Base-by-base conservation (phyloP, 306 rosid species). In the Fragaria ananassa region DNA sequence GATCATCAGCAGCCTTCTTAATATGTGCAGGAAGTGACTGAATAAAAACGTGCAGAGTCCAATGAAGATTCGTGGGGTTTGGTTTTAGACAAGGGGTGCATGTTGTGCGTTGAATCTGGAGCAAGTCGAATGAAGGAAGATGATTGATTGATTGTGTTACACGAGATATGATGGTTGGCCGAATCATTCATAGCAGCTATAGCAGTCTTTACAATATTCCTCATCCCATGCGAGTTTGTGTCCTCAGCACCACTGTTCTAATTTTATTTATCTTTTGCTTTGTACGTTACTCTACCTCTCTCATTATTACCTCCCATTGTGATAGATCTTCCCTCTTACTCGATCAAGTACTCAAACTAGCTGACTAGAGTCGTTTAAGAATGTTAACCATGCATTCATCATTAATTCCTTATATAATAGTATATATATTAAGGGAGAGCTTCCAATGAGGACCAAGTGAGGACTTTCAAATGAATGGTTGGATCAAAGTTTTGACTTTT, bases 151-250 rank as follows among this genome's bases (percentile, higher is more conserved):
- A 64, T 80, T 27, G 49, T 77, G 57, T 45, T 69, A 78, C 73
- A 70, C 21, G 72, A 37, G 71, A 70, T 23, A 70, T 71, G 80
- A 74, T 49, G 72, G 74, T 76, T 76, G 82, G 76, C 78, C 46
- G 74, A 81, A 84, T 86, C 77, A 86, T 83, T 49, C 75, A 17
- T 8, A n/a, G 37, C 50, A 47, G 46, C 68, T 45, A 10, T 10
- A 17, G 31, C 15, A 17, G 3, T n/a, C 54, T 17, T 9, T 29
- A 44, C 70, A 27, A 44, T 74, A 61, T 44, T 74, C 68, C 34
- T 61, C 41, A 29, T 13, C 70, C 70, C 69, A 61, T 61, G 69
- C 45, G 78, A 61, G 58, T 60, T 27, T 61, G 78, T 61, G 44
- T 62, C n/a, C 42, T 42, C 57, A 27, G 23, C 31, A 3, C 0